Conservation (phyloP, 1,139 yeast genomes). For the Starmera stellimalicola region DNA sequence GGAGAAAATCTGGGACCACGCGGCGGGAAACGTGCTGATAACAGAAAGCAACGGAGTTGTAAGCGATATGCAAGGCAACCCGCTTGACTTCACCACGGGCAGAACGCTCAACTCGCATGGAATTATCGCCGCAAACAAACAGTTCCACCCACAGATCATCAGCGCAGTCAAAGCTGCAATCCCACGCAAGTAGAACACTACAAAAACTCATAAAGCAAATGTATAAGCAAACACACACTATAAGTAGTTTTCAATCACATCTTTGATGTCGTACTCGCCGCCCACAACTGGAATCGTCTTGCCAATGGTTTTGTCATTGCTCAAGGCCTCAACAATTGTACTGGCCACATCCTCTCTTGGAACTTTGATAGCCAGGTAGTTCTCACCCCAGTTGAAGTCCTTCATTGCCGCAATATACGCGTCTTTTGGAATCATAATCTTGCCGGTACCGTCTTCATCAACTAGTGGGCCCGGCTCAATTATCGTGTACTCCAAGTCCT, state of each 20-base stretch:
- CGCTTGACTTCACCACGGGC: constrained; percentile 80
- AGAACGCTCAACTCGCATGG: constrained; percentile 78
- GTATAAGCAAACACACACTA: constrained; percentile 3
- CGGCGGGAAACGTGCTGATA: constrained; percentile 84
- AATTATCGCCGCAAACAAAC: constrained; percentile 75
- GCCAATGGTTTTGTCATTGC: constrained; percentile 17
- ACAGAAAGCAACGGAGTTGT: constrained; percentile 89
- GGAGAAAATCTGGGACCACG: constrained; percentile 99
- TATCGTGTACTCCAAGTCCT: constrained; percentile 41
- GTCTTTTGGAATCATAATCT: constrained; percentile 16
- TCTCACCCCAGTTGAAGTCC: constrained; percentile 4
- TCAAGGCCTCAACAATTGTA: constrained; percentile 15
- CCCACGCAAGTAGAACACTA: not conserved
- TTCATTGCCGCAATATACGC: constrained; percentile 10
- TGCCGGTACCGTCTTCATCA: constrained; percentile 32
- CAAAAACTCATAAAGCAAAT: constrained; percentile 1
- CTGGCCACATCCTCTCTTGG: constrained; percentile 23
- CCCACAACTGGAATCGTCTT: constrained; percentile 25
- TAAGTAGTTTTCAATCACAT: constrained; percentile 13
- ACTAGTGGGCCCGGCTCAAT: constrained; percentile 39
- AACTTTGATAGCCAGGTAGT: constrained; percentile 4
- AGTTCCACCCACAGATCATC: constrained; percentile 54
- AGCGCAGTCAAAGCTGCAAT: constrained; percentile 36
- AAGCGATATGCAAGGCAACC: constrained; percentile 67
- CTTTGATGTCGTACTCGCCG: constrained; percentile 23